Percentiles rank a stretch among this genome's conserved stretches.
Conservation (phyloP, 75 land plant genomes). For the Azolla pinnata region DNA sequence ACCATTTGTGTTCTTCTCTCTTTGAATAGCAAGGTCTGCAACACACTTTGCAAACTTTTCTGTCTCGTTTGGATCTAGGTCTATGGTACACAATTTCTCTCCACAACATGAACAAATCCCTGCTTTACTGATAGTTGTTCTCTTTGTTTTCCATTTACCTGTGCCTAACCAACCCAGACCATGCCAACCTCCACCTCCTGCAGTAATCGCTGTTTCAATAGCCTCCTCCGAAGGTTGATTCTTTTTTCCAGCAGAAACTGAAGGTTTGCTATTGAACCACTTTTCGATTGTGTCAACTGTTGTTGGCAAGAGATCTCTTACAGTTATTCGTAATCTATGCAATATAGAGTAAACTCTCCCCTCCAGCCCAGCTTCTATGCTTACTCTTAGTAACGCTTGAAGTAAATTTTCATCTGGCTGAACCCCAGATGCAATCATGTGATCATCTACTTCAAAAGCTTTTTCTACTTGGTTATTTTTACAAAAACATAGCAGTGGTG, state of each 20-base stretch:
- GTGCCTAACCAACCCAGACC: constrained; percentile 81
- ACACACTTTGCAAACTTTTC: constrained; percentile 72
- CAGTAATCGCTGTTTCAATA: constrained; percentile 32
- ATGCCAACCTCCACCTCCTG: constrained; percentile 93
- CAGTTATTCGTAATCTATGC: constrained; percentile 47
- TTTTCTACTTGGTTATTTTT: constrained; percentile 40
- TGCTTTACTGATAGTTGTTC: constrained; percentile 26
- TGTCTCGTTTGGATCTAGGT: constrained; percentile 73
- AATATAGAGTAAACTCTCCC: constrained; percentile 65
- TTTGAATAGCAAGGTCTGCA: constrained; percentile 49
- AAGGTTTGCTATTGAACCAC: constrained; percentile 57
- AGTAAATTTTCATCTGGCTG: constrained; percentile 67
- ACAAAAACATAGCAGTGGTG: constrained; percentile 66
- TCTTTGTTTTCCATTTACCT: constrained; percentile 58
- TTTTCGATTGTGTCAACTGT: constrained; percentile 48
- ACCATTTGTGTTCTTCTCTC: constrained; percentile 46
- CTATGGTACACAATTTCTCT: constrained; percentile 63
- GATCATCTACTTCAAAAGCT: constrained; percentile 74
- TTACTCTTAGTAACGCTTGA: constrained; percentile 53
- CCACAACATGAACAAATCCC: constrained; percentile 60
- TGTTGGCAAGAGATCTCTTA: constrained; percentile 46
- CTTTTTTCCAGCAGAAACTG: constrained; percentile 23
- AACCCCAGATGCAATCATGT: constrained; percentile 50
- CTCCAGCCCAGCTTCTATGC: constrained; percentile 38
- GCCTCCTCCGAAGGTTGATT: constrained; percentile 7